phyloP scores from a whole-genome alignment of 2,329 filamentous ascomycete genomes.

The Aspergillus puulaauensis region DNA sequence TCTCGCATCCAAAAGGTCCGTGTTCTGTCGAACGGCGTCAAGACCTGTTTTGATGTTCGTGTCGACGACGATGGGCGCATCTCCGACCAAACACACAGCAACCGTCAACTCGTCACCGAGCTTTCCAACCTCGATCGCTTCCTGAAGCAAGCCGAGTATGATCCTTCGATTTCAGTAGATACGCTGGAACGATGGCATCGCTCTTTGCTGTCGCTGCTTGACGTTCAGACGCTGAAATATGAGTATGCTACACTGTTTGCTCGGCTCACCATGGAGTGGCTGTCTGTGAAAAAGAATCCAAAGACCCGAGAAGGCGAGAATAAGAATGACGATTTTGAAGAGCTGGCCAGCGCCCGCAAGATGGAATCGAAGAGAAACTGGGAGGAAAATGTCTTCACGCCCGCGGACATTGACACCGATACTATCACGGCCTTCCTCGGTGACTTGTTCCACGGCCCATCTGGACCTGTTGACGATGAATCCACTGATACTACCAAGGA shows the following conservation, averaged over 20 bases:
- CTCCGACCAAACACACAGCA: neutral
- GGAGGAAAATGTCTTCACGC: constrained; percentile 11
- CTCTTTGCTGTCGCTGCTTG: constrained; percentile 6
- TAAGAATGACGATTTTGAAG: constrained; percentile 4
- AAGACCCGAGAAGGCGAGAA: neutral
- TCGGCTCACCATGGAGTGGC: constrained; percentile 16
- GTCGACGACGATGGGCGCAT: constrained; percentile 6
- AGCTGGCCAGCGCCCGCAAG: neutral
- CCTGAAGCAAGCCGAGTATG: constrained; percentile 13
- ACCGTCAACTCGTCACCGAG: neutral
- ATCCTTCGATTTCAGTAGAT: constrained; percentile 10
- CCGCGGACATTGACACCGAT: neutral
- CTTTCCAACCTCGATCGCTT: constrained; percentile 14
- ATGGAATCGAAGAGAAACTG: constrained; percentile 8
- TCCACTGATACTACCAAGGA: neutral
- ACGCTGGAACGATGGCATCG: constrained; percentile 10
- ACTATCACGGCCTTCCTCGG: neutral
- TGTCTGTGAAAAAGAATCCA: constrained; percentile 8
- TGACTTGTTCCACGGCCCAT: constrained; percentile 1
- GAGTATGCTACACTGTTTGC: constrained; percentile 15
- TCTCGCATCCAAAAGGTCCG: neutral
- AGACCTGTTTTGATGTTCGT: constrained; percentile 8
- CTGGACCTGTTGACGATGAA: neutral
- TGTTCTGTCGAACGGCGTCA: constrained; percentile 9
- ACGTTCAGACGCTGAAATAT: constrained; percentile 14